These are phyloP conservation scores for Isatis tinctoria DNA, from an alignment of 345 rosid species.

Conservation along the genomic window DNA sequence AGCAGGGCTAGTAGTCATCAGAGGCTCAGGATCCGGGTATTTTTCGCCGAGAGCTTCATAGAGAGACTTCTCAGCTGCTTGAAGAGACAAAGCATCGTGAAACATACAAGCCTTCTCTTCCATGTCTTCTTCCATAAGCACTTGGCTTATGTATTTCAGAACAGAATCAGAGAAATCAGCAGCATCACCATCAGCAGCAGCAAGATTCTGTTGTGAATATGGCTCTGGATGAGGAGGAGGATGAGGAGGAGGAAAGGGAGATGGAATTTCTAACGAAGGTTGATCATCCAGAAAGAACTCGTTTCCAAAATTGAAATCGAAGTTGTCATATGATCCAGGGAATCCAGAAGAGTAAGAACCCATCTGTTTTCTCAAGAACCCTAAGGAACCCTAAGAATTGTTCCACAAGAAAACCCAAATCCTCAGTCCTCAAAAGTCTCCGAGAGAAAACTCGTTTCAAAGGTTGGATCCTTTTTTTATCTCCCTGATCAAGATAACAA, in stretches of 20 bases:
- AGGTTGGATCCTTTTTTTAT: background rate
- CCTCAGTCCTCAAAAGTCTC: background rate
- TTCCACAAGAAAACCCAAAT: slow-evolving; percentile 21
- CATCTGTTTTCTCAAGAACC: slow-evolving; percentile 20
- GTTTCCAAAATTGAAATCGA: slow-evolving; percentile 29
- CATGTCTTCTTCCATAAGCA: slow-evolving; percentile 76
- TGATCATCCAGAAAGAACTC: slow-evolving; percentile 33
- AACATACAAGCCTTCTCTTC: slow-evolving; percentile 56
- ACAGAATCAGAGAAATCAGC: slow-evolving; percentile 52
- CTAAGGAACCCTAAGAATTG: slow-evolving; percentile 16
- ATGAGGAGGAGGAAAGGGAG: background rate
- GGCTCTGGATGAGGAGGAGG: slow-evolving; percentile 25
- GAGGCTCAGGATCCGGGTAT: slow-evolving; percentile 40
- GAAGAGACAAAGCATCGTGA: slow-evolving; percentile 63
- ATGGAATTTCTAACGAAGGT: slow-evolving; percentile 30
- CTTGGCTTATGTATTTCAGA: slow-evolving; percentile 58
- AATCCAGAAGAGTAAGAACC: slow-evolving; percentile 27
- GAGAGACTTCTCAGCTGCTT: slow-evolving; percentile 68
- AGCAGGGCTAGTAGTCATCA: slow-evolving; percentile 30
- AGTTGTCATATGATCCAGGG: slow-evolving; percentile 27
- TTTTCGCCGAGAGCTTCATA: slow-evolving; percentile 60
- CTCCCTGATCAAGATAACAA: background rate
- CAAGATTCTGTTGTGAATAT: slow-evolving; percentile 26
- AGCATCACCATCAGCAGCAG: slow-evolving; percentile 34
- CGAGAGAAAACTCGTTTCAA: background rate